Percentiles rank a stretch among this genome's conserved stretches.
These are phyloP conservation scores for Diplotaxis tenuifolia DNA, from an alignment of 345 rosid genomes.

Conservation along the genomic window DNA sequence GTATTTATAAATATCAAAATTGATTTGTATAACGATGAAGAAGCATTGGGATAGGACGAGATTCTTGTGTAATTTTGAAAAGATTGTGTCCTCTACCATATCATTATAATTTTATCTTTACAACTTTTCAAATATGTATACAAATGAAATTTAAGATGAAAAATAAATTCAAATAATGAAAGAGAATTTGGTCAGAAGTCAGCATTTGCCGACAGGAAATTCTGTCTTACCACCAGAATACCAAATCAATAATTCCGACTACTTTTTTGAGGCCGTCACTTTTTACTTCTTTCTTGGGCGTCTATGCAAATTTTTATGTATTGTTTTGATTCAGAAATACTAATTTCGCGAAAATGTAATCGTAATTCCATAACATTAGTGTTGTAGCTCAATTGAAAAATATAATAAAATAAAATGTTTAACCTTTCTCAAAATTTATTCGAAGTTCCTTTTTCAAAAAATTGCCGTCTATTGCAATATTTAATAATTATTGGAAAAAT, in stretches of 20 bases:
- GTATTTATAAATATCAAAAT: background rate
- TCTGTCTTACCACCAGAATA: slow-evolving; percentile 40
- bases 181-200: slow-evolving; percentile 41
- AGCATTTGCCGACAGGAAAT: slow-evolving; percentile 40
- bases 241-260: slow-evolving; percentile 41
- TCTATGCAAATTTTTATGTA: background rate
- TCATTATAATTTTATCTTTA: slow-evolving; percentile 29
- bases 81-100: slow-evolving; percentile 30
- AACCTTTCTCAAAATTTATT: background rate
- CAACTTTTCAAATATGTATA: background rate
- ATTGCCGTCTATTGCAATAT: background rate
- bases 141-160: background rate
- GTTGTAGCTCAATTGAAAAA: background rate
- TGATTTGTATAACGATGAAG: slow-evolving; percentile 32
- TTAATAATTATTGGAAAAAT: background rate
- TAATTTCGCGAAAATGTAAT: background rate
- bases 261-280: slow-evolving; percentile 18
- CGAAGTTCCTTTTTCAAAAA: background rate
- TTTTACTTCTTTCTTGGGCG: slow-evolving; percentile 18
- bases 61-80: slow-evolving; percentile 27
- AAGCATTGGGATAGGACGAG: slow-evolving; percentile 38
- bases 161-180: slow-evolving; percentile 20
- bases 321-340: background rate
- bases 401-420: background rate
- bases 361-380: background rate